Percentiles rank a stretch among this genome's conserved stretches.
Evolutionary conservation across 225 moss, liverwort and hornwort genomes (phyloP).

Genomic region (Sphagnum contortum): DNA sequence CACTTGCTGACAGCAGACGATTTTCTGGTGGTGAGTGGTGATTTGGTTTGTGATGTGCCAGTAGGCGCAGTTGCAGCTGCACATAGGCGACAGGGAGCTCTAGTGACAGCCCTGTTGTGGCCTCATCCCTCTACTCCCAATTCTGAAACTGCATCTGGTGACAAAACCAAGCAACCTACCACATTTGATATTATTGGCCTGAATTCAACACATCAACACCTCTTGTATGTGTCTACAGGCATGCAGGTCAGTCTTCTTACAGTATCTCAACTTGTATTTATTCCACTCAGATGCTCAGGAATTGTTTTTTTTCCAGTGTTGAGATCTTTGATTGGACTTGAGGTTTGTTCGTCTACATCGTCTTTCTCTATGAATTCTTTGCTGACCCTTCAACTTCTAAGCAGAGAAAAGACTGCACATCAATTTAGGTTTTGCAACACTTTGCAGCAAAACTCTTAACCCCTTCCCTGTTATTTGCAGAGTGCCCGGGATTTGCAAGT

Average conservation of each 20-base stretch:
- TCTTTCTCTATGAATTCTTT: too few species aligned
- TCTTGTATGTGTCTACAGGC: constrained; percentile 49
- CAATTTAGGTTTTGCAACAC: too few species aligned
- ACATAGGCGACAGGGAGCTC: constrained; percentile 77
- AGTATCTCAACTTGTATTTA: too few species aligned
- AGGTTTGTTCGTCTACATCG: too few species aligned
- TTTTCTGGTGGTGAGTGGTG: constrained; percentile 86
- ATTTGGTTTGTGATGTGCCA: constrained; percentile 79
- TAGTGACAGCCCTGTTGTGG: constrained; percentile 76
- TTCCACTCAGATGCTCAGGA: too few species aligned
- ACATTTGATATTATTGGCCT: constrained; percentile 75
- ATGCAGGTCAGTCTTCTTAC: constrained; percentile 22
- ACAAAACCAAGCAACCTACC: constrained; percentile 70
- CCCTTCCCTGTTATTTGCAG: constrained; percentile 36
- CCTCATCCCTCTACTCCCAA: constrained; percentile 53
- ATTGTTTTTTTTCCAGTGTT: too few species aligned
- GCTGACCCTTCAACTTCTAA: too few species aligned
- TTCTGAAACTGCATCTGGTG: constrained; percentile 52
- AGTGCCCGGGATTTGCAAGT: constrained; percentile 72
- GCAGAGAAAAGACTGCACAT: too few species aligned
- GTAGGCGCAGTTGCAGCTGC: constrained; percentile 81
- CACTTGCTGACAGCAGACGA: constrained; percentile 90
- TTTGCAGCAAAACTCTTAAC: neutral
- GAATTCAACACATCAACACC: constrained; percentile 61
- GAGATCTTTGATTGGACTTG: too few species aligned